Conservation (phyloP, 192 early-diverging fungal species). For the Coemansia umbellata region DNA sequence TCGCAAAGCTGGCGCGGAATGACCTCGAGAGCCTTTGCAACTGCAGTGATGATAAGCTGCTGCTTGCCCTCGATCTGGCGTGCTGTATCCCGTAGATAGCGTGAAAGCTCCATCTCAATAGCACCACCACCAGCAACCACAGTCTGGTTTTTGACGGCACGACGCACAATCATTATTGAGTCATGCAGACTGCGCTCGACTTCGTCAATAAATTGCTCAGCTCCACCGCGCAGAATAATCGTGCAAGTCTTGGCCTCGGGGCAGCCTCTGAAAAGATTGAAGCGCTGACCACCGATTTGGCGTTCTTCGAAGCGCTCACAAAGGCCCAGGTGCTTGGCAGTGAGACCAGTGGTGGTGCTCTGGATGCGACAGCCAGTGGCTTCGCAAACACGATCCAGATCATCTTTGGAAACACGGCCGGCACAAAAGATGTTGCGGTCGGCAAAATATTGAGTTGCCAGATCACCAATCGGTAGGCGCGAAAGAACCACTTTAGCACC, state of each 20-base stretch:
- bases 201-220: conserved; percentile 99
- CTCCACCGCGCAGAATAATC: conserved; percentile 91
- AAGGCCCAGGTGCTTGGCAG: conserved; percentile 74
- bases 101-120: conserved; percentile 96
- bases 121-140: conserved; percentile 98
- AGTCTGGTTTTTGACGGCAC: conserved; percentile 93
- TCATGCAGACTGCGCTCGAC: conserved; percentile 97
- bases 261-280: conserved; percentile 95
- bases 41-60: conserved; percentile 93
- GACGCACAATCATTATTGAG: conserved; percentile 98
- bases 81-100: conserved; percentile 87
- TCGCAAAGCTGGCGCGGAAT: conserved; percentile 98
- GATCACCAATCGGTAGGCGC: conserved; percentile 95
- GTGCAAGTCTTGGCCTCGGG: conserved; percentile 93
- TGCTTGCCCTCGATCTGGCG: conserved; percentile 97
- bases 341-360: conserved; percentile 85
- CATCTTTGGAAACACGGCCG: conserved; percentile 90
- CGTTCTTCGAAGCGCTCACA: conserved; percentile 93
- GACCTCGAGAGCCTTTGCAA: conserved; percentile 93
- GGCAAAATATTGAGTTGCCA: conserved; percentile 99
- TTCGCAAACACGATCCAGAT: conserved; percentile 89
- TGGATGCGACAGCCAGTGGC: conserved; percentile 93
- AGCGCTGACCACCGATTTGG: conserved; percentile 95
- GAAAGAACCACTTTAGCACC: conserved; percentile 98
- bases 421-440: conserved; percentile 99